Percentiles rank a stretch among this genome's conserved stretches.
phyloP scores from a whole-genome alignment of 1,139 yeast species.

The Hemisphaericaspora subhashii region DNA sequence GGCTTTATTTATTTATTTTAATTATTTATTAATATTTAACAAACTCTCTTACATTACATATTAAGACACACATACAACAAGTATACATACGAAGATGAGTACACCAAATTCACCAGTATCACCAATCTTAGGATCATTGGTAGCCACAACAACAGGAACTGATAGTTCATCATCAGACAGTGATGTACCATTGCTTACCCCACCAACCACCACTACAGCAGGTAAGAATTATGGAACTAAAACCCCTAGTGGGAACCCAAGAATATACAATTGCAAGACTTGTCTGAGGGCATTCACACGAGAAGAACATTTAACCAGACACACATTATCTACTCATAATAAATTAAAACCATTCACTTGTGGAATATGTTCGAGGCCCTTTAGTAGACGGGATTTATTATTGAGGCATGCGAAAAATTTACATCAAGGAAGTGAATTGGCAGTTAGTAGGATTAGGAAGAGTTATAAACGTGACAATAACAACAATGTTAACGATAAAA shows the following conservation, averaged over 20 bases:
- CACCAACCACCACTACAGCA: not conserved
- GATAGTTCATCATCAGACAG: not conserved
- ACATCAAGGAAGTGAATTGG: constrained; percentile 65
- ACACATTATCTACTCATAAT: constrained; percentile 46
- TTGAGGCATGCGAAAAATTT: constrained; percentile 92
- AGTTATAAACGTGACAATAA: constrained; percentile 28
- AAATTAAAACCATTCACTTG: constrained; percentile 63
- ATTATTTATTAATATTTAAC: not conserved
- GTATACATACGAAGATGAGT: constrained; percentile 1
- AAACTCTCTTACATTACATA: not conserved
- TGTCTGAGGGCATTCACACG: constrained; percentile 49
- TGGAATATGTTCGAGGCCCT: constrained; percentile 92
- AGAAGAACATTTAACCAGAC: constrained; percentile 50
- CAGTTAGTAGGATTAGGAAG: constrained; percentile 47
- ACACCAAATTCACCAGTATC: constrained; percentile 7
- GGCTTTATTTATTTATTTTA: not conserved
- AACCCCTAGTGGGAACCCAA: constrained; percentile 46
- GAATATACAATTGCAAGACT: constrained; percentile 43
- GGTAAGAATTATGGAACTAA: constrained; percentile 38
- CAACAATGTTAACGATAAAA: not conserved
- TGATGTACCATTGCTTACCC: not conserved
- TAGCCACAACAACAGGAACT: constrained; percentile 1
- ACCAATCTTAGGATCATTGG: constrained; percentile 5
- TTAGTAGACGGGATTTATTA: constrained; percentile 87
- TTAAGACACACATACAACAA: not conserved